These are phyloP conservation scores for Coniferiporia weirii DNA, from an alignment of 1,284 basidiomycete species.

Conservation along the genomic window DNA sequence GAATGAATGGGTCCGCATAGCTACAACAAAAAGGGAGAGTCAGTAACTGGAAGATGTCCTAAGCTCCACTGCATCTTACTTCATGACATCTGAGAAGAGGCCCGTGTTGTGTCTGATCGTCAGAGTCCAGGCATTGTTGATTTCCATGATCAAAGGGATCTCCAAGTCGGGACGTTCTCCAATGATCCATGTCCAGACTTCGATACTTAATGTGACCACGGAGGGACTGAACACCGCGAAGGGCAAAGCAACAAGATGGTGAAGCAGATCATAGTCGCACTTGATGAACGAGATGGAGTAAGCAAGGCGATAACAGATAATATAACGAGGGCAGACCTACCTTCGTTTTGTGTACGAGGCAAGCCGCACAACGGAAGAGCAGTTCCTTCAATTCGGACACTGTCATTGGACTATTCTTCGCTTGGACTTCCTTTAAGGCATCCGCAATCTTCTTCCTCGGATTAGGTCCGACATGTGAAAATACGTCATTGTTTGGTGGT, in stretches of 20 bases:
- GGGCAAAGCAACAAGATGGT: slow-evolving; percentile 85
- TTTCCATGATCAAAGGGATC: slow-evolving; percentile 78
- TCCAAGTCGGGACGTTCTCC: slow-evolving; percentile 78
- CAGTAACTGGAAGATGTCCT: slow-evolving; percentile 4
- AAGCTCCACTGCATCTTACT: slow-evolving; percentile 45
- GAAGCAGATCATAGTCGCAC: slow-evolving; percentile 84
- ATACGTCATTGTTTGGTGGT: neutral
- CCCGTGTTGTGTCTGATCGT: slow-evolving; percentile 77
- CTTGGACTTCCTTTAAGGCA: slow-evolving; percentile 63
- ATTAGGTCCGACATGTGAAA: slow-evolving; percentile 39
- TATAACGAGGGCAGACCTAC: slow-evolving; percentile 49
- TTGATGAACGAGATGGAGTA: slow-evolving; percentile 26
- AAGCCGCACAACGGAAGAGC: slow-evolving; percentile 84
- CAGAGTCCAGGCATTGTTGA: slow-evolving; percentile 83
- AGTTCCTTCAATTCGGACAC: slow-evolving; percentile 81
- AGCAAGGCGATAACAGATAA: neutral
- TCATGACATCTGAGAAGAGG: slow-evolving; percentile 75
- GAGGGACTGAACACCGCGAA: slow-evolving; percentile 87
- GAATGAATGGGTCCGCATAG: slow-evolving; percentile 82
- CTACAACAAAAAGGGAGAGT: slow-evolving; percentile 36
- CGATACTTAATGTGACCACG: slow-evolving; percentile 82
- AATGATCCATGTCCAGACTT: slow-evolving; percentile 97
- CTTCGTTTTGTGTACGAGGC: slow-evolving; percentile 64
- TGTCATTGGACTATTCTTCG: slow-evolving; percentile 66
- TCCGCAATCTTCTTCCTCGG: slow-evolving; percentile 62